Evolutionary conservation across 1,284 basidiomycete genomes (phyloP).

Genomic region (Hemileia vastatrix): DNA sequence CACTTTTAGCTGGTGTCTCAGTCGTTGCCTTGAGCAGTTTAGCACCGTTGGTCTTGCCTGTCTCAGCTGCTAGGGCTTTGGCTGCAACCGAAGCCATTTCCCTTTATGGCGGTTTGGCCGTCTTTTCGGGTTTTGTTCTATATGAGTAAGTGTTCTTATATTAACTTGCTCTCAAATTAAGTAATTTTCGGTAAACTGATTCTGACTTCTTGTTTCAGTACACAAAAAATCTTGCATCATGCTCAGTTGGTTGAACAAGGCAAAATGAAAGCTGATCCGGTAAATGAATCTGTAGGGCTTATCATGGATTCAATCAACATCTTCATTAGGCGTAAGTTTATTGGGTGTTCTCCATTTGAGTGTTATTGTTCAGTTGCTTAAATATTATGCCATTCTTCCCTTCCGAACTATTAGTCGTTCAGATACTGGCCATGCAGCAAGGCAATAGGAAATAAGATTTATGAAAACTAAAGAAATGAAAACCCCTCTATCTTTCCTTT

Average conservation of each 20-base stretch:
- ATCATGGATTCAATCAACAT: slow-evolving; percentile 73
- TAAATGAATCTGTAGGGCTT: slow-evolving; percentile 62
- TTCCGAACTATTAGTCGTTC: slow-evolving; percentile 15
- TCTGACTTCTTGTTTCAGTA: background rate
- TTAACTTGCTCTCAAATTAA: too few relatives aligned
- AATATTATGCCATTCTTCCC: too few relatives aligned
- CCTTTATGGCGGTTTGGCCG: slow-evolving; percentile 73
- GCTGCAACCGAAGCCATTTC: slow-evolving; percentile 68
- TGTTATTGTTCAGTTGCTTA: background rate
- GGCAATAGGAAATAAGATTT: too few relatives aligned
- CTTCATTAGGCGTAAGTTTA: slow-evolving; percentile 29
- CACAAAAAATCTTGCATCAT: slow-evolving; percentile 58
- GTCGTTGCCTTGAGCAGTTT: slow-evolving; percentile 75
- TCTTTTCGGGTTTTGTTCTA: slow-evolving; percentile 76
- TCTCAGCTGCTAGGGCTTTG: slow-evolving; percentile 61
- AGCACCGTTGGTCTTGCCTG: slow-evolving; percentile 75
- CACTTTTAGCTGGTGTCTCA: slow-evolving; percentile 60
- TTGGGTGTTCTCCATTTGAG: background rate
- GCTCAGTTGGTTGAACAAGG: slow-evolving; percentile 65
- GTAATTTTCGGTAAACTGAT: too few relatives aligned
- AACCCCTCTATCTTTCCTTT: too few relatives aligned
- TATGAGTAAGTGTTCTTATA: slow-evolving; percentile 59
- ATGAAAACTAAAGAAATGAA: too few relatives aligned
- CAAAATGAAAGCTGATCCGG: slow-evolving; percentile 58
- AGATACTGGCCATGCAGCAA: slow-evolving; percentile 17